Percentiles rank a stretch among this genome's conserved stretches.
These are phyloP conservation scores for Oryza meridionalis DNA, from an alignment of 176 grass and related monocot genomes.

Conservation along the genomic window DNA sequence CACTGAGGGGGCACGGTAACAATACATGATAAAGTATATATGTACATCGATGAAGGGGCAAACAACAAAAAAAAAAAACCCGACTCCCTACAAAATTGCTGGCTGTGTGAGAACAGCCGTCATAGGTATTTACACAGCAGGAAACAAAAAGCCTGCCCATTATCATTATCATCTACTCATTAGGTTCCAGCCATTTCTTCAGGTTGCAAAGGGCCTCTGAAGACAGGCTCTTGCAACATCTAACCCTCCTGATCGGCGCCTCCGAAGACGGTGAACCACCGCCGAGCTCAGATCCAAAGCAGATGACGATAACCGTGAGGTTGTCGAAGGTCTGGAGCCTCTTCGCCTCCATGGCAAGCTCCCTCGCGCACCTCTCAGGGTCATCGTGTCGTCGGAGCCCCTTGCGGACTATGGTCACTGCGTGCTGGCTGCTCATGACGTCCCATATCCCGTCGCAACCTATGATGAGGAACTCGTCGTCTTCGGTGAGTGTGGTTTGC, in stretches of 20 bases:
- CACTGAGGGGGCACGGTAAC: background rate
- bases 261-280: constrained; percentile 11
- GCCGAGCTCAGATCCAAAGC: constrained; percentile 48
- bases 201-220: constrained; percentile 68
- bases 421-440: constrained; percentile 71
- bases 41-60: constrained; percentile 27
- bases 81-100: constrained; percentile 63
- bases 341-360: constrained; percentile 68
- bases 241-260: constrained; percentile 13
- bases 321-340: constrained; percentile 74
- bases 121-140: constrained; percentile 37
- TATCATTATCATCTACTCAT: constrained; percentile 33
- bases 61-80: background rate
- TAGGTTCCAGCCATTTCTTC: constrained; percentile 59
- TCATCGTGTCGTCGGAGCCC: constrained; percentile 64
- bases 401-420: constrained; percentile 58
- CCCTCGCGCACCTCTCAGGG: constrained; percentile 67
- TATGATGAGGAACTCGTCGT: constrained; percentile 79
- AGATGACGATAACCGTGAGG: constrained; percentile 71
- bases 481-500: constrained; percentile 54
- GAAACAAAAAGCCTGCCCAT: background rate
- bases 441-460: constrained; percentile 87
- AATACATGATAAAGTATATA: constrained; percentile 41
- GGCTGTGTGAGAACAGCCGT: constrained; percentile 31
- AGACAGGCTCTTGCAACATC: constrained; percentile 74